Evolutionary conservation across 108 stramenopile genomes (phyloP), one percentile per base, ranked within the genome.

Genomic region (Cyclotella cryptica): DNA sequence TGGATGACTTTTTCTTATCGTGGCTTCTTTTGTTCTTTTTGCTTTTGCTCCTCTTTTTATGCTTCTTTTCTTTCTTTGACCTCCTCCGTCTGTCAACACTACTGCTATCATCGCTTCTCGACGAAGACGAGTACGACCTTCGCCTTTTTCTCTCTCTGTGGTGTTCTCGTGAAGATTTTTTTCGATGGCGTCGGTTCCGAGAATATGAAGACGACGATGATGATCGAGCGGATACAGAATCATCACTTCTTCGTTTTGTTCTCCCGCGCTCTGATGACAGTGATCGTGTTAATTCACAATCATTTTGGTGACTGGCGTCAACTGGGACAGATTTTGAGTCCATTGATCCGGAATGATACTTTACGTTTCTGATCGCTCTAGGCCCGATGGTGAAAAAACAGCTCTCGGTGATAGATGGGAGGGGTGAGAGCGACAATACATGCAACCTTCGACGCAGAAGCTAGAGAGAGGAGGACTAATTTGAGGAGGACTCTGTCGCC

Each of bases 21-120:
- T n/a, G n/a, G 19, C 75, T 68, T 24, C 46, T 17, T 39, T 74
- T 74, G 9, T 45, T 51, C 60, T 63, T 76, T 62, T 55, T 49
- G 28, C 54, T 66, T 47, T 79, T 79, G 17, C 59, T 71, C 21
- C 64, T 80, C 51, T 71, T 71, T 43, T 66, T 71, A 8, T 57
- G 46, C 39, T 71, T 64, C 14, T 74, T 75, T 18, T 68, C 58
- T 46, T 60, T 69, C 44, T 61, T 77, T 52, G 64, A 45, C 19
- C 28, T 63, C 30, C 61, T 55, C 12, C 65, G 60, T 26, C 65
- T 63, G 8, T 51, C 35, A 30, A 47, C 45, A 19, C 61, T 35
- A 8, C 49, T 45, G 43, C 73, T 68, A 21, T 60, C 22, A 46
- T 27, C 44, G 24, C 53, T 66, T 10, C 30, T 53, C n/a, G n/a